Percentiles rank a stretch among this genome's conserved stretches.
phyloP scores from a whole-genome alignment of 768 basidiomycete species.

The Rhizopogon roseolus region DNA sequence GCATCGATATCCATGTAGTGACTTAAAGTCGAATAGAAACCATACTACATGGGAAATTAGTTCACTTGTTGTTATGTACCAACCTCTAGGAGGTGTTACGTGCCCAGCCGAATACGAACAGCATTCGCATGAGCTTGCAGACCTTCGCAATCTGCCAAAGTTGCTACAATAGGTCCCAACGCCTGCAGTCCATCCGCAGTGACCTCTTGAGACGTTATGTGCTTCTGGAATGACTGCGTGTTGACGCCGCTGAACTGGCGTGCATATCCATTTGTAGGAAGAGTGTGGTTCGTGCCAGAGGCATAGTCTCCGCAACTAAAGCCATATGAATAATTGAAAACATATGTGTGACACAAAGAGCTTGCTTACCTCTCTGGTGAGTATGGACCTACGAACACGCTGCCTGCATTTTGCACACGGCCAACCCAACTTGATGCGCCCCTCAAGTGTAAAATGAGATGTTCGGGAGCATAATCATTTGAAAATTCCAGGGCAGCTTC shows the following conservation, averaged over 20 bases:
- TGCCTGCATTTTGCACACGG: constrained; percentile 86
- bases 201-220: constrained; percentile 96
- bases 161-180: constrained; percentile 85
- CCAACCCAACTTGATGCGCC: constrained; percentile 62
- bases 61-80: neutral
- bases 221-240: constrained; percentile 95
- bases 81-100: neutral
- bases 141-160: constrained; percentile 92
- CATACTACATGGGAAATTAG: no score
- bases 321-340: constrained; percentile 5
- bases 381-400: constrained; percentile 92
- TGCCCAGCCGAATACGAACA: constrained; percentile 73
- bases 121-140: constrained; percentile 95
- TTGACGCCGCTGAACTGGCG: constrained; percentile 98
- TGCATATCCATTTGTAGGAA: constrained; percentile 95
- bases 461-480: constrained; percentile 98
- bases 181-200: constrained; percentile 67
- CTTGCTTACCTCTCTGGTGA: constrained; percentile 84
- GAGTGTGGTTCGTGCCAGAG: constrained; percentile 97
- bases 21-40: no score
- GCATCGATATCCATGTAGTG: no score
- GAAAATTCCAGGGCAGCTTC: constrained; percentile 84
- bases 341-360: neutral
- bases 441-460: constrained; percentile 87
- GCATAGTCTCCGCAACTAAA: constrained; percentile 95